Evolutionary conservation across 495 filamentous ascomycete genomes (phyloP).

Genomic region (Chaetomium fimeti): DNA sequence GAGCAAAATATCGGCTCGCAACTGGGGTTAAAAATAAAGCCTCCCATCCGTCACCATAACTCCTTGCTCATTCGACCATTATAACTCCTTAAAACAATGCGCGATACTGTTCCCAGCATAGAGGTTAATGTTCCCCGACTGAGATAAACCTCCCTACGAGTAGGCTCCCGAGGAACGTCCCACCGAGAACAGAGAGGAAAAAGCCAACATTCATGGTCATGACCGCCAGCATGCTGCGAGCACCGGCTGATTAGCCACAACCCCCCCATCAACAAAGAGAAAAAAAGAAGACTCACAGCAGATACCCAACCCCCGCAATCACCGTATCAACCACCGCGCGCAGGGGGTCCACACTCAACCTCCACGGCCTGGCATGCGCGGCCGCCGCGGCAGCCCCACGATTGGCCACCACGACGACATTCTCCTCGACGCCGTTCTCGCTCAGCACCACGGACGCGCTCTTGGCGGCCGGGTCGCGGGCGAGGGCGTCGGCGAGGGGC

Average conservation of each 20-base stretch:
- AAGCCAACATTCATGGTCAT: conserved; percentile 99
- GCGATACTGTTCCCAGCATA: neutral
- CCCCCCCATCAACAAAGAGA: neutral
- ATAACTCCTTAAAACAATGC: neutral
- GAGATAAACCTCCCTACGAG: conserved; percentile 66
- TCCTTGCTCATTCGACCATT: neutral
- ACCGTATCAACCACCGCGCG: conserved; percentile 66
- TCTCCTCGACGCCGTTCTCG: conserved; percentile 70
- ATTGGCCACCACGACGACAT: conserved; percentile 66
- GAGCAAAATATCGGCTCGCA: neutral
- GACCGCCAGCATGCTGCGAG: conserved; percentile 85
- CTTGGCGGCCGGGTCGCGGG: conserved; percentile 54
- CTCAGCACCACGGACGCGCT: conserved; percentile 59
- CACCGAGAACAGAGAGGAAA: conserved; percentile 80
- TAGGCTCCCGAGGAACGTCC: conserved; percentile 81
- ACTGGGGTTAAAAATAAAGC: neutral
- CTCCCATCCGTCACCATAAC: neutral
- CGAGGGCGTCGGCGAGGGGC: conserved; percentile 54
- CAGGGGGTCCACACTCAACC: conserved; percentile 73
- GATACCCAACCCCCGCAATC: conserved; percentile 74
- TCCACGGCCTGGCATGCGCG: conserved; percentile 59
- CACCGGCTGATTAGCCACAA: conserved; percentile 18
- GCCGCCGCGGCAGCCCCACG: conserved; percentile 24
- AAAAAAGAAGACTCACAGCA: conserved; percentile 66
- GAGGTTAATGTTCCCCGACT: conserved; percentile 37